Conservation (phyloP, 768 basidiomycete genomes). For the Boletus speciosus region DNA sequence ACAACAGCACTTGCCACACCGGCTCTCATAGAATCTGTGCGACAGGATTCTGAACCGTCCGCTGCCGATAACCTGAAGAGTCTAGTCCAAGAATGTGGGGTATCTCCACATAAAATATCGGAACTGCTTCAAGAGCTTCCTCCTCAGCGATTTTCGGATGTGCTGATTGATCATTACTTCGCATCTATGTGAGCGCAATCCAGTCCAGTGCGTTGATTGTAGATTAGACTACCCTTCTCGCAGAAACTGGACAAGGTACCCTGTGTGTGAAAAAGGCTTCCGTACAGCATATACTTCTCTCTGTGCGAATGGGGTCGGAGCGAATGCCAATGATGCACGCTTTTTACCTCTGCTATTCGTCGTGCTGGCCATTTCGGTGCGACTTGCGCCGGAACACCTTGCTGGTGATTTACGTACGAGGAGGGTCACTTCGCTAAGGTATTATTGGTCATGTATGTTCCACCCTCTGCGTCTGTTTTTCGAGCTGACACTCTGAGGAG, state of each 20-base stretch:
- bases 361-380: slow-evolving; percentile 81
- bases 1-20: slow-evolving; percentile 29
- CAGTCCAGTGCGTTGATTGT: not conserved
- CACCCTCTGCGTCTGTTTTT: slow-evolving; percentile 1
- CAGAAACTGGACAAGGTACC: slow-evolving; percentile 94
- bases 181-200: slow-evolving; percentile 52
- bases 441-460: slow-evolving; percentile 92
- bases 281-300: slow-evolving; percentile 66
- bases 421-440: slow-evolving; percentile 78
- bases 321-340: slow-evolving; percentile 73
- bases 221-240: slow-evolving; percentile 1
- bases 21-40: slow-evolving; percentile 40
- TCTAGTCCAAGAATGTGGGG: slow-evolving; percentile 89
- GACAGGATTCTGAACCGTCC: slow-evolving; percentile 41
- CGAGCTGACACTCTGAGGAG: slow-evolving; percentile 39
- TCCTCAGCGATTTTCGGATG: slow-evolving; percentile 67
- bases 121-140: slow-evolving; percentile 89
- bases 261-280: slow-evolving; percentile 82
- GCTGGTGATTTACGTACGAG: slow-evolving; percentile 74
- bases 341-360: slow-evolving; percentile 93
- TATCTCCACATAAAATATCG: slow-evolving; percentile 84
- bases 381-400: slow-evolving; percentile 82
- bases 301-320: slow-evolving; percentile 54
- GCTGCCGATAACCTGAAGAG: slow-evolving; percentile 82
- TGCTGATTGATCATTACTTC: slow-evolving; percentile 82